Conservation (phyloP, 305 asterid genomes). For the Lippia alba region DNA sequence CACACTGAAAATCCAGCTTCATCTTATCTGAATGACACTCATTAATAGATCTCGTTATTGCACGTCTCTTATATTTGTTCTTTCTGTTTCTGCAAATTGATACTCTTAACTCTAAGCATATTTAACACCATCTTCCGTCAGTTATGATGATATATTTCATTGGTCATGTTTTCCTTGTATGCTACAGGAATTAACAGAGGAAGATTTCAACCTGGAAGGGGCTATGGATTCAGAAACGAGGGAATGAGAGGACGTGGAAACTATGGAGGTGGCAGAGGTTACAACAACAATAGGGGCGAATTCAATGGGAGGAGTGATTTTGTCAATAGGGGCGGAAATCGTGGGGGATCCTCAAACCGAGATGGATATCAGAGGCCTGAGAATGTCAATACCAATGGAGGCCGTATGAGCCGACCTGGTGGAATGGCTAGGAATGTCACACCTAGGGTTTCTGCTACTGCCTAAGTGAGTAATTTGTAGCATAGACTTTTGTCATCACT, state of each 20-base stretch:
- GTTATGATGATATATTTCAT: not conserved
- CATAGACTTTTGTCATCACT: conserved; percentile 2
- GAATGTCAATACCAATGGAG: conserved; percentile 45
- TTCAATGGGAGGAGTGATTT: conserved; percentile 55
- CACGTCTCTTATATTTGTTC: not conserved
- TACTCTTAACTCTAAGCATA: not conserved
- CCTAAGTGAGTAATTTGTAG: conserved; percentile 45
- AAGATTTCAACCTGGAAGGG: conserved; percentile 68
- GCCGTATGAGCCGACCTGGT: conserved; percentile 54
- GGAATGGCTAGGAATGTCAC: conserved; percentile 48
- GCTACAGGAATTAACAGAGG: conserved; percentile 52
- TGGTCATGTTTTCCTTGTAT: not conserved
- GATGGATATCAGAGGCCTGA: conserved; percentile 68
- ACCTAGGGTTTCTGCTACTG: conserved; percentile 58
- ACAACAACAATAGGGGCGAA: conserved; percentile 53
- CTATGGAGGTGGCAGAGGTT: conserved; percentile 61
- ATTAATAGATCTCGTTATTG: not conserved
- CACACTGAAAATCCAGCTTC: not conserved
- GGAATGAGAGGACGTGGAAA: conserved; percentile 67
- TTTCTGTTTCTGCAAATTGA: not conserved
- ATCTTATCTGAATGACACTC: not conserved
- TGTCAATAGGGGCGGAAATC: conserved; percentile 52
- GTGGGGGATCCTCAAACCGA: conserved; percentile 70
- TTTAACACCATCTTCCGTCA: not conserved
- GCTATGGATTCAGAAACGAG: conserved; percentile 62